A percentile compares a stretch with the other conserved stretches of the same genome.
Conservation (phyloP, 305 asterid species). For the Fraxinus nigra region DNA sequence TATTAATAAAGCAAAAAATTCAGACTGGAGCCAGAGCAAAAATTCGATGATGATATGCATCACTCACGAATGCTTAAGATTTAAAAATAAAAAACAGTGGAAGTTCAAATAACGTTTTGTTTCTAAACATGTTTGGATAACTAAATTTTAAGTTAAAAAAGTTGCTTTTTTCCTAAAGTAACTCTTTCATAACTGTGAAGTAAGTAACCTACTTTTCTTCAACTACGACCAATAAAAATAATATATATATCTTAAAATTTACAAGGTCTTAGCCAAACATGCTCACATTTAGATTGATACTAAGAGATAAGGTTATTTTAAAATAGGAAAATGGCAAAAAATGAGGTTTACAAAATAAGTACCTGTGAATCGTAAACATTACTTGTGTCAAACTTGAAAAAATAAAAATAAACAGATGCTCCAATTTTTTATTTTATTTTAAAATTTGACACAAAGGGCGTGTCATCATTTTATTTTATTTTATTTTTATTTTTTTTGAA, state of each 20-base stretch:
- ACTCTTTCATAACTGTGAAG: not conserved
- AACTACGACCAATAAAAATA: not conserved
- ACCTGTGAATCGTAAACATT: not conserved
- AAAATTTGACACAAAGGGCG: not conserved
- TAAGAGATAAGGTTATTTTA: not conserved
- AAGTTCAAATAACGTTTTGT: not conserved
- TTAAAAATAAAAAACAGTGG: not conserved
- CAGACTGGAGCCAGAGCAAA: not conserved
- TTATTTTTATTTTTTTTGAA: not conserved
- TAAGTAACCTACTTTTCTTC: not conserved
- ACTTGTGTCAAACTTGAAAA: not conserved
- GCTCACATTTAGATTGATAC: not conserved
- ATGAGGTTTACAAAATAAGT: not conserved
- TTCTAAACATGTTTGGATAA: not conserved
- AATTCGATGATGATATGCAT: slow-evolving; percentile 5
- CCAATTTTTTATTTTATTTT: not conserved
- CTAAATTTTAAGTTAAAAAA: not conserved
- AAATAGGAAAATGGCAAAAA: not conserved
- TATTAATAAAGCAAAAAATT: slow-evolving; percentile 17
- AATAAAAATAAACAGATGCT: not conserved
- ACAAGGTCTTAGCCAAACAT: not conserved
- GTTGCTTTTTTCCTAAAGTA: not conserved
- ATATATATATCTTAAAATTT: not conserved
- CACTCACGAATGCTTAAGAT: slow-evolving; percentile 8
- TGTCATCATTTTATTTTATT: not conserved